These are phyloP conservation scores for Batkoa obscura DNA, from an alignment of 371 early-diverging fungal species.

Conservation along the genomic window DNA sequence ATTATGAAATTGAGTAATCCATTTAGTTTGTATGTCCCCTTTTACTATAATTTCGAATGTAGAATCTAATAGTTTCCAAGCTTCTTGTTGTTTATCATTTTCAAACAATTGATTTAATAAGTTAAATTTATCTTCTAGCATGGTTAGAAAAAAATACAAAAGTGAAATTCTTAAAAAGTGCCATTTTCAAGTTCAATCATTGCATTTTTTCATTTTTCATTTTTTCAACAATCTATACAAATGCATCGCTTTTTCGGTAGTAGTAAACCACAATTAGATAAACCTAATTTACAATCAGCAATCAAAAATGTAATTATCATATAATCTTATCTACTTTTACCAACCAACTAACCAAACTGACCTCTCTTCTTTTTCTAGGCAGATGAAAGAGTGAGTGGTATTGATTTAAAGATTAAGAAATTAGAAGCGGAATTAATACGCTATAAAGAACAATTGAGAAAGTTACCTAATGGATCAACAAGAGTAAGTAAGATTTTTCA, in stretches of 20 bases:
- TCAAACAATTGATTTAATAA: no score
- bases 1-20: no score
- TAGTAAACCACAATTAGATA: slow-evolving; percentile 37
- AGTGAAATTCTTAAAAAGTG: no score
- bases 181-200: no score
- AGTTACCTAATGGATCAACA: slow-evolving; percentile 82
- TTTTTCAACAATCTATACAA: no score
- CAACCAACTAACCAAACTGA: not conserved
- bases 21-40: no score
- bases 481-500: slow-evolving; percentile 28
- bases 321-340: not conserved
- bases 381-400: slow-evolving; percentile 59
- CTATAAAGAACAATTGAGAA: slow-evolving; percentile 81
- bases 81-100: no score
- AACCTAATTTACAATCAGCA: slow-evolving; percentile 52
- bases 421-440: slow-evolving; percentile 79
- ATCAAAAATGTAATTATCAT: slow-evolving; percentile 29
- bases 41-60: no score
- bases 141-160: no score
- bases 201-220: no score
- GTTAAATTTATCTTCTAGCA: no score
- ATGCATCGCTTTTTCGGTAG: slow-evolving; percentile 78
- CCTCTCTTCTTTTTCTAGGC: slow-evolving; percentile 27
- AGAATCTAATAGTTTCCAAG: no score
- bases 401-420: slow-evolving; percentile 81